Evolutionary conservation across 129 eudicot genomes (phyloP).

Genomic region (Artemisia annua): DNA sequence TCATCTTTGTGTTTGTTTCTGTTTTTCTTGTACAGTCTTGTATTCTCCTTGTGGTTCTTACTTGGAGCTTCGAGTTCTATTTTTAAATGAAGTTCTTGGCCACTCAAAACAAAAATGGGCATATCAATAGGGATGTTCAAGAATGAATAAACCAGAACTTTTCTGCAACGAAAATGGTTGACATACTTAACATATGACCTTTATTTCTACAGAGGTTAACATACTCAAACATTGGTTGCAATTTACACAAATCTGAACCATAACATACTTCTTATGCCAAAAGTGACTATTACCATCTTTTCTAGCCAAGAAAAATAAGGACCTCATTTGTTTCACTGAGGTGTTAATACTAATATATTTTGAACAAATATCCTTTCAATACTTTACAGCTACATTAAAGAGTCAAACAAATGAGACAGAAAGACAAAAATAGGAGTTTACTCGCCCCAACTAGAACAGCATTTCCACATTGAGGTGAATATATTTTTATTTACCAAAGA

Average conservation of each 20-base stretch:
- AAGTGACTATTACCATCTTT: not conserved
- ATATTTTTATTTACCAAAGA: not conserved
- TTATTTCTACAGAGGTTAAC: not conserved
- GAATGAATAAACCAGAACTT: not conserved
- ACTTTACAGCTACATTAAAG: not conserved
- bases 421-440: slow-evolving; percentile 6
- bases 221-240: not conserved
- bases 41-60: no score
- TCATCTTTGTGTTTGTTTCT: no score
- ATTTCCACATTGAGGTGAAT: slow-evolving; percentile 19
- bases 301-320: not conserved
- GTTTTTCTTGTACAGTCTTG: no score
- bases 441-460: not conserved
- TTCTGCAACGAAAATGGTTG: not conserved
- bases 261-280: not conserved
- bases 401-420: not conserved
- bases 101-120: not conserved
- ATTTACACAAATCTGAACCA: not conserved
- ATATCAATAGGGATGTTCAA: not conserved
- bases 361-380: not conserved
- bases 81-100: no score
- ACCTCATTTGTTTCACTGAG: not conserved
- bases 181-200: not conserved
- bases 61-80: no score
- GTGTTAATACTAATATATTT: not conserved